Percentiles rank a stretch among this genome's conserved stretches.
These are phyloP conservation scores for Corynascus novoguineensis DNA, from an alignment of 495 filamentous ascomycete genomes.

Conservation along the genomic window DNA sequence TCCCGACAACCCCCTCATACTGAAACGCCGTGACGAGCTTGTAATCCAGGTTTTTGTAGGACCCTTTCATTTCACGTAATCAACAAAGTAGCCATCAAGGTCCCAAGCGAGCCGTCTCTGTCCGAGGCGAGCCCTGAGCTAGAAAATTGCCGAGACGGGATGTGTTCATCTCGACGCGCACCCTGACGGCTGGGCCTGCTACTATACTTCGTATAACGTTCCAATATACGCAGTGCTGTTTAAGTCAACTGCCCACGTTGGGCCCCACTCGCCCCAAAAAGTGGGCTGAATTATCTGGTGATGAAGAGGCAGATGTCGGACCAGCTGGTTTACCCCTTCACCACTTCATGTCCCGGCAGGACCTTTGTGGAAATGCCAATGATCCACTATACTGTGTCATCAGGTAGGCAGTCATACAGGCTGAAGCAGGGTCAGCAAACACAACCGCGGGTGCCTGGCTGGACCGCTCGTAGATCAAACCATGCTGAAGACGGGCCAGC, in stretches of 20 bases:
- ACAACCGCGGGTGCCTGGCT: background rate
- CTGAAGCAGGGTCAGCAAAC: background rate
- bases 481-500: slow-evolving; percentile 1
- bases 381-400: background rate
- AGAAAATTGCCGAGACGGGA: slow-evolving; percentile 1
- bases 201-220: too few species aligned
- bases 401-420: background rate
- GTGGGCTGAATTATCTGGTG: background rate
- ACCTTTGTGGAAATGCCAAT: background rate
- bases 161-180: background rate
- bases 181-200: background rate
- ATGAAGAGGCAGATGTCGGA: background rate
- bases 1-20: background rate
- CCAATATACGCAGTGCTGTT: background rate
- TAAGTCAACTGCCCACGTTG: background rate
- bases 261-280: background rate
- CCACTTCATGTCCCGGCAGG: background rate
- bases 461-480: slow-evolving; percentile 1
- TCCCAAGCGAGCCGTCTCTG: background rate
- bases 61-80: slow-evolving; percentile 9
- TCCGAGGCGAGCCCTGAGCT: too few species aligned
- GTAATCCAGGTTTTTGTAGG: background rate
- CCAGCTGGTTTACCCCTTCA: background rate
- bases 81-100: background rate
- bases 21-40: background rate